Base-by-base conservation (phyloP, 352 stramenopile genomes). In the Elongisporangium prolatum region DNA sequence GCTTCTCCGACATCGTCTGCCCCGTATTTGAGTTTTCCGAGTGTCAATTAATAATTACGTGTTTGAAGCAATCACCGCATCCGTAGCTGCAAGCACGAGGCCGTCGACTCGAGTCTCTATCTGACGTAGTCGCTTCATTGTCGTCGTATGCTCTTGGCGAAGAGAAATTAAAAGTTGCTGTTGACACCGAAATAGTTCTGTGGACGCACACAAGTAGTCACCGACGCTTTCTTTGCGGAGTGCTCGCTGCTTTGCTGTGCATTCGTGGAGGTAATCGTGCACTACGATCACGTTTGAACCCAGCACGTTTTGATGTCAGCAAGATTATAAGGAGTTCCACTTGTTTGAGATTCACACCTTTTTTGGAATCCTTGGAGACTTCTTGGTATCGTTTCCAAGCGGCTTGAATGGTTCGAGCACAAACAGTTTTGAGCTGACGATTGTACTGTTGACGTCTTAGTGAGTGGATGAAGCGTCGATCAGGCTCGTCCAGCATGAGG, bases 391-490 rank as follows among this genome's bases (percentile, higher is more conserved):
- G 64, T 13, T 64, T 64, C 83, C 83, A 93, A 0, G 71, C 59
- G 6, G 65, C 67, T 51, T 93, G 83, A 50, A 93, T 93, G 6
- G 78, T 80, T n/a, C 61, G 61, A 14, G 79, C 75, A 20, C 79
- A 86, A 1, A 79, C 63, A 37, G 74, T 54, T 25, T 79, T 74
- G 3, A 90, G 64, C 8, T 59, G 50, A 10, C 63, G 62, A 0
- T 75, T 63, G 48, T 88, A 67, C 47, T 81, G 54, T 37, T 90
- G 77, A 2, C 69, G 64, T 0, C 57, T 64, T 2, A 93, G 54
- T 0, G 85, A 63, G 21, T 80, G 64, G 10, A 91, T 71, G 9
- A 93, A 86, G 11, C 76, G 75, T 13, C 71, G 72, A 50, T 93
- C 80, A 7, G 73, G 64, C 18, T 89, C 83, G 21, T 72, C 65